A percentile compares a stretch with the other conserved stretches of the same genome.
These are phyloP conservation scores for Aspergillus tamarii DNA, from an alignment of 2,329 filamentous ascomycete genomes.

Conservation along the genomic window DNA sequence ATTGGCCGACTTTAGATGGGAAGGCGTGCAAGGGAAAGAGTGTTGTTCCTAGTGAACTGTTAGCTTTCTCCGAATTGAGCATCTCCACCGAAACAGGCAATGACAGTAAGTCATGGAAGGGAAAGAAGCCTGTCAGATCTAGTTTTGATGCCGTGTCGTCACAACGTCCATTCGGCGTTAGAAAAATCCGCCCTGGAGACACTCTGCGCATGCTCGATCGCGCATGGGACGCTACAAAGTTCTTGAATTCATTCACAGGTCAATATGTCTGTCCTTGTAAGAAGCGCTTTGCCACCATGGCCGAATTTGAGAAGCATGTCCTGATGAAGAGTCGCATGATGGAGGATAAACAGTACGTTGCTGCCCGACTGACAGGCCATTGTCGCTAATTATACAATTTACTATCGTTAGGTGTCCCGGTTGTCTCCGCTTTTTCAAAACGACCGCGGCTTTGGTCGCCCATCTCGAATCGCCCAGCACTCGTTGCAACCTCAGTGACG, in stretches of 20 bases:
- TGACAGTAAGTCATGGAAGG: slow-evolving; percentile 5
- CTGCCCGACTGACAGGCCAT: too few species aligned
- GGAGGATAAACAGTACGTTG: slow-evolving; percentile 24
- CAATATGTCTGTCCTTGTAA: slow-evolving; percentile 42
- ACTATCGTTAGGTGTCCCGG: slow-evolving; percentile 37
- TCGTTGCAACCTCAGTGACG: slow-evolving; percentile 39
- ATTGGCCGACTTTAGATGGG: slow-evolving; percentile 28
- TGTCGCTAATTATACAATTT: not conserved
- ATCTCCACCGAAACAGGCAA: not conserved
- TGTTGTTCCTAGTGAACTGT: slow-evolving; percentile 20
- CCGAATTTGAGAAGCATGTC: slow-evolving; percentile 40
- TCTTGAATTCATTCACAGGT: slow-evolving; percentile 33
- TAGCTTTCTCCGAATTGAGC: slow-evolving; percentile 23
- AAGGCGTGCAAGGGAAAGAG: not conserved
- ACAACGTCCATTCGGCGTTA: slow-evolving; percentile 6
- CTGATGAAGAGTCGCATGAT: slow-evolving; percentile 21
- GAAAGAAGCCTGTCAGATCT: slow-evolving; percentile 3
- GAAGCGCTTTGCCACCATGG: slow-evolving; percentile 25
- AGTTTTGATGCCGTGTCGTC: not conserved
- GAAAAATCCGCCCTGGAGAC: slow-evolving; percentile 13
- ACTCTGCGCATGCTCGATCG: slow-evolving; percentile 19
- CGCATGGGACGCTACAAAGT: slow-evolving; percentile 34
- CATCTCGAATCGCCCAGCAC: slow-evolving; percentile 44
- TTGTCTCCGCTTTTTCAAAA: slow-evolving; percentile 44
- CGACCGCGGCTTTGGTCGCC: slow-evolving; percentile 40